phyloP scores from a whole-genome alignment of 441 rosid genomes.

The Populus tomentosa region DNA sequence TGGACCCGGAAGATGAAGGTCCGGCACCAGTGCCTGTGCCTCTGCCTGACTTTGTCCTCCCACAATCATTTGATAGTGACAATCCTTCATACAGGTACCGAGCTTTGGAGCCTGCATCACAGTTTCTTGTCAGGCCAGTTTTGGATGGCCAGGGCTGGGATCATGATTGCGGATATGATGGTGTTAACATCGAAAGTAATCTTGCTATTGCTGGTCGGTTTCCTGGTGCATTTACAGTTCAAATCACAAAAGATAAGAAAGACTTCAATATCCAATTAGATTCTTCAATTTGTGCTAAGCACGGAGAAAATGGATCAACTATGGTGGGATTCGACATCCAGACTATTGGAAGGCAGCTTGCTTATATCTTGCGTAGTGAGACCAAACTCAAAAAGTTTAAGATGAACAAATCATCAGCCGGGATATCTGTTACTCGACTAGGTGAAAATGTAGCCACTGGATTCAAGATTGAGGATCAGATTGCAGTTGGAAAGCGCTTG shows the following conservation, averaged over 20 bases:
- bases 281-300: conserved; percentile 68
- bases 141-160: conserved; percentile 89
- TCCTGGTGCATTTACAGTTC: conserved; percentile 61
- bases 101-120: conserved; percentile 72
- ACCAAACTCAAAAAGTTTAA: conserved; percentile 66
- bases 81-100: conserved; percentile 82
- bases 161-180: conserved; percentile 87
- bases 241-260: conserved; percentile 78
- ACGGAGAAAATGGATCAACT: conserved; percentile 65
- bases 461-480: conserved; percentile 76
- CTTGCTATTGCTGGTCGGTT: conserved; percentile 50
- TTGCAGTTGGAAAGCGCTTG: conserved; percentile 61
- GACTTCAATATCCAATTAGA: conserved; percentile 75
- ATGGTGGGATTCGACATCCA: conserved; percentile 91
- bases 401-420: conserved; percentile 67
- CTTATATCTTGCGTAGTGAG: conserved; percentile 70
- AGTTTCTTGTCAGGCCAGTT: conserved; percentile 73
- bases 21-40: conserved; percentile 82
- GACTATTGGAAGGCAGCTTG: conserved; percentile 76
- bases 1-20: conserved; percentile 53
- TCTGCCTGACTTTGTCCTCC: conserved; percentile 72
- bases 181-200: conserved; percentile 55
- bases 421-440: conserved; percentile 66
- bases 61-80: conserved; percentile 75
- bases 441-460: conserved; percentile 79